Evolutionary conservation across 73 alveolate species (phyloP).

Genomic region (Paramecium caudatum): DNA sequence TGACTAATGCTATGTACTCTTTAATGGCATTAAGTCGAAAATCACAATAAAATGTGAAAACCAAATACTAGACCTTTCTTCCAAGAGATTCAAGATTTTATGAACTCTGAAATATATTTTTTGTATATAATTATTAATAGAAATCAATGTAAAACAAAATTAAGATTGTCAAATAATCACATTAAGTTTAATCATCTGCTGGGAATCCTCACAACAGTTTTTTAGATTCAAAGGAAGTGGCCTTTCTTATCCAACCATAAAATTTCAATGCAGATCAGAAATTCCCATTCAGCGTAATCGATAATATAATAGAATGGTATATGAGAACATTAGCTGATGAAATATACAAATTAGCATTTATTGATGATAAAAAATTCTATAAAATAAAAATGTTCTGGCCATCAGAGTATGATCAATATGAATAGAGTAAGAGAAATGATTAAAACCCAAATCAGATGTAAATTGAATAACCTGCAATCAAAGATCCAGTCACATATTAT

Average conservation of each 20-base stretch:
- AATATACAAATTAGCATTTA: conserved; percentile 29
- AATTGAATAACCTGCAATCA: not conserved
- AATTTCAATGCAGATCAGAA: not conserved
- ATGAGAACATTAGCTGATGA: conserved; percentile 51
- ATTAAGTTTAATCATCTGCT: conserved; percentile 12
- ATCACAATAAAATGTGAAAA: not conserved
- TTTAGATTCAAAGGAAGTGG: conserved; percentile 38
- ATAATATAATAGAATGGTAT: conserved; percentile 38
- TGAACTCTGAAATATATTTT: not conserved
- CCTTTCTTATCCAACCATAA: not conserved
- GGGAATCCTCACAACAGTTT: not conserved
- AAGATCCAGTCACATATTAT: not conserved
- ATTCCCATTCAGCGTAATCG: not conserved
- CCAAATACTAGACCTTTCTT: not conserved
- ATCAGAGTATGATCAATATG: not conserved
- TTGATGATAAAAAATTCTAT: not conserved
- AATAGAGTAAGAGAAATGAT: not conserved
- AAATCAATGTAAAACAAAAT: no score
- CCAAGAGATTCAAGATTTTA: conserved; percentile 56
- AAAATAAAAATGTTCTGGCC: conserved; percentile 48
- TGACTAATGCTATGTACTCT: conserved; percentile 45
- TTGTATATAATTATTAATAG: not conserved
- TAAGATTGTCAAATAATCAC: not conserved
- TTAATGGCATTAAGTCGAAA: conserved; percentile 16
- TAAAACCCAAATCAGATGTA: not conserved